A percentile compares a stretch with the other conserved stretches of the same genome.
Evolutionary conservation across 139 green algal genomes (phyloP).

Genomic region (Chlorella ohadii): DNA sequence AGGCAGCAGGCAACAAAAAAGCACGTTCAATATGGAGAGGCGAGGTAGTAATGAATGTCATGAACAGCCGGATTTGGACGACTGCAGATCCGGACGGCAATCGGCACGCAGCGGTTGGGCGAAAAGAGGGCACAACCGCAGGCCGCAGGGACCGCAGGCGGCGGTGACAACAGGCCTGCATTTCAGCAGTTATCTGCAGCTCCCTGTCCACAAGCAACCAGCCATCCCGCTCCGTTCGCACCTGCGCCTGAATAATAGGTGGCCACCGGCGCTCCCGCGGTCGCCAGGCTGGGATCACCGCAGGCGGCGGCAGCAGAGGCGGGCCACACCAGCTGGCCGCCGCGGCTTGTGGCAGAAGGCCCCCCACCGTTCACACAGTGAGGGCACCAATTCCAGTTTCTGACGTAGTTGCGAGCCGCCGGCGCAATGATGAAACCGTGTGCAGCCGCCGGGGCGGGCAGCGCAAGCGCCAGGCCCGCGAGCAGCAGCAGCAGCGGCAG

Average conservation of each 20-base stretch:
- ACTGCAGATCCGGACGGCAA: too few relatives aligned
- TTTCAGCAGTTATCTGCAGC: too few relatives aligned
- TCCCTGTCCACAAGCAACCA: too few relatives aligned
- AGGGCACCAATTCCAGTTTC: slow-evolving; percentile 13
- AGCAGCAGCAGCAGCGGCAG: background rate
- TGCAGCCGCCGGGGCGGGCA: background rate
- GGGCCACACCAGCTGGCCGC: slow-evolving; percentile 3
- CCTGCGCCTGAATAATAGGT: background rate
- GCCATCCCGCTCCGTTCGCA: background rate
- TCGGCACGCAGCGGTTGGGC: too few relatives aligned
- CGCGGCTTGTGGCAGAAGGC: background rate
- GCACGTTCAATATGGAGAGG: too few relatives aligned
- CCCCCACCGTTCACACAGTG: slow-evolving; percentile 8
- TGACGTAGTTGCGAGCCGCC: background rate
- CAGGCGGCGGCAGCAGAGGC: background rate
- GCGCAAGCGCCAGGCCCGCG: background rate
- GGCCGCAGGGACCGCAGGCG: too few relatives aligned
- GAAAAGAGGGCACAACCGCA: too few relatives aligned
- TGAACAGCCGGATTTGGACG: too few relatives aligned
- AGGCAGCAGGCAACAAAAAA: background rate
- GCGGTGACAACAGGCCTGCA: too few relatives aligned
- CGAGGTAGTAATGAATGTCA: too few relatives aligned
- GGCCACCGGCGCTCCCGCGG: background rate
- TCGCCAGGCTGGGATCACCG: background rate
- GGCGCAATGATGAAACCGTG: slow-evolving; percentile 12